These are phyloP conservation scores for Glycine latifolia DNA, from an alignment of 306 rosid genomes.

Conservation along the genomic window DNA sequence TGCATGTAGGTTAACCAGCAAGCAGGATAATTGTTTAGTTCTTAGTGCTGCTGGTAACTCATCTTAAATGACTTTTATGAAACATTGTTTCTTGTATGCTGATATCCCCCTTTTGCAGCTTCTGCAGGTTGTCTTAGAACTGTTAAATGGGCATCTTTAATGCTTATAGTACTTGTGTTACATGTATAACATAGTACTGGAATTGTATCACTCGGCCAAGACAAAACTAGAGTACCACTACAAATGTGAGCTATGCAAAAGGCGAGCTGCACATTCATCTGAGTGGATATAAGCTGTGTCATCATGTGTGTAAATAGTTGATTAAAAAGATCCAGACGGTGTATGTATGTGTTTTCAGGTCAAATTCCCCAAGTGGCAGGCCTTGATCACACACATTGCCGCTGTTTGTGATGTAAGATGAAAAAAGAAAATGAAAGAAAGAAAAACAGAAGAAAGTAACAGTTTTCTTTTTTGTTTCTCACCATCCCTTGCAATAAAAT, in stretches of 20 bases:
- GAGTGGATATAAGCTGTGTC: conserved; percentile 71
- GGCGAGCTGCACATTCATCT: conserved; percentile 61
- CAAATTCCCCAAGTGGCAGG: conserved; percentile 90
- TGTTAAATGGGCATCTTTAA: conserved; percentile 52
- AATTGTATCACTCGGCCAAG: conserved; percentile 51
- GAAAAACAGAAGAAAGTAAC: conserved; percentile 37
- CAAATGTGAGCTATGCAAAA: conserved; percentile 65
- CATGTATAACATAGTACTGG: conserved; percentile 53
- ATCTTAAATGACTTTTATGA: neutral
- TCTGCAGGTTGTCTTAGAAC: conserved; percentile 56
- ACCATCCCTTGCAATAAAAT: conserved; percentile 34
- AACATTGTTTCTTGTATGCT: conserved; percentile 8
- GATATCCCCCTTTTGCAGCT: conserved; percentile 59
- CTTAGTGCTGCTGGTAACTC: no score
- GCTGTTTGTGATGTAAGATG: conserved; percentile 73
- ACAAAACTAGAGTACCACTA: conserved; percentile 49
- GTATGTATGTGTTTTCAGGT: conserved; percentile 72
- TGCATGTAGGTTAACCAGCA: no score
- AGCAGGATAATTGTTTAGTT: no score
- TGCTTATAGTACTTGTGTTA: conserved; percentile 58
- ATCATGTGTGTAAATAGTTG: conserved; percentile 77
- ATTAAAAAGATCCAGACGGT: conserved; percentile 65
- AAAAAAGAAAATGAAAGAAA: conserved; percentile 13
- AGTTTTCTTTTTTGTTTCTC: conserved; percentile 46
- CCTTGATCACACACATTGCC: conserved; percentile 65